Conservation (phyloP, 75 land plant genomes). For the Selaginella moellendorffii region DNA sequence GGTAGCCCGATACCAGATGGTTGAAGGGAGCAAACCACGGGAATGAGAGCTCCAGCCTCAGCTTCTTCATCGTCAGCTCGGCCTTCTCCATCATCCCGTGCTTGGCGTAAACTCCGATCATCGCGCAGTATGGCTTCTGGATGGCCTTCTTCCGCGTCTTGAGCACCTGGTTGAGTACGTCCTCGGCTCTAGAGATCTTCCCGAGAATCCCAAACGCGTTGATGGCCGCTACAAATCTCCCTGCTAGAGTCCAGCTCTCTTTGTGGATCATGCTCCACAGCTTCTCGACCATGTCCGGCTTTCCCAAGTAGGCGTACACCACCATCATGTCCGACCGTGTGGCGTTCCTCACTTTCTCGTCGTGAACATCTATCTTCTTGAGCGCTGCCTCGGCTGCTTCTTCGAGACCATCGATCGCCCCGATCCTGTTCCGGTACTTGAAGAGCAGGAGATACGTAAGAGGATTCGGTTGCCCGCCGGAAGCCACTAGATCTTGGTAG, state of each 20-base stretch:
- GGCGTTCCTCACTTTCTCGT: neutral
- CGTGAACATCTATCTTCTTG: neutral
- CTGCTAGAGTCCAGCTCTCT: neutral
- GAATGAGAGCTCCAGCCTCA: neutral
- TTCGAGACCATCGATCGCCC: neutral
- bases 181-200: neutral
- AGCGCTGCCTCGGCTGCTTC: neutral
- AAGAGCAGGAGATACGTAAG: neutral
- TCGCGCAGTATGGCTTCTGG: neutral
- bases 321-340: neutral
- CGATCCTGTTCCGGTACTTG: neutral
- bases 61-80: neutral
- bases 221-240: neutral
- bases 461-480: neutral
- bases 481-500: neutral
- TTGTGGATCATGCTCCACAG: neutral
- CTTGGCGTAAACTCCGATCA: neutral
- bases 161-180: neutral
- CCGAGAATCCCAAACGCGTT: neutral
- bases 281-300: neutral
- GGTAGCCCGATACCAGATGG: neutral
- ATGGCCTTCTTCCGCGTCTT: neutral
- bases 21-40: neutral
- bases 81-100: neutral
- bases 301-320: neutral